Percentiles rank a stretch among this genome's conserved stretches.
These are phyloP conservation scores for Corynespora cassiicola DNA, from an alignment of 2,329 filamentous ascomycete species.

Conservation along the genomic window DNA sequence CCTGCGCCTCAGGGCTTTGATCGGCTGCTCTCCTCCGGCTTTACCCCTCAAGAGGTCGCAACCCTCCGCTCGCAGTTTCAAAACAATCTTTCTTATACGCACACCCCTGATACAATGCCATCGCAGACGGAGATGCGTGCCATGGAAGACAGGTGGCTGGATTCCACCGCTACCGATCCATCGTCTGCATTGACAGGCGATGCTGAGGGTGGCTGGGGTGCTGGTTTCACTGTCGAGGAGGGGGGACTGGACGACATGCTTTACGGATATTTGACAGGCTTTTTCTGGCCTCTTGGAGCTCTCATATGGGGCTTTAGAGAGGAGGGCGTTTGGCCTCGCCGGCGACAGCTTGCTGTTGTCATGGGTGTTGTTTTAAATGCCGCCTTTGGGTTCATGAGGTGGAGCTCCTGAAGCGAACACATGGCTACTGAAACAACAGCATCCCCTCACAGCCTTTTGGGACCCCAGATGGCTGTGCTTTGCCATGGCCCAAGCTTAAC, in stretches of 20 bases:
- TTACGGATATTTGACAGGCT: constrained; percentile 87
- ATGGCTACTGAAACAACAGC: neutral
- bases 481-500: too few species aligned
- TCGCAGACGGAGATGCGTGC: constrained; percentile 74
- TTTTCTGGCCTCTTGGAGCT: constrained; percentile 92
- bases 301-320: constrained; percentile 85
- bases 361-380: constrained; percentile 84
- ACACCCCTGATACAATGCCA: constrained; percentile 89
- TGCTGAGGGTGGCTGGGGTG: constrained; percentile 52
- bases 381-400: constrained; percentile 73
- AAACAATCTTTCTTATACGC: constrained; percentile 79
- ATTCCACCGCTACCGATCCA: constrained; percentile 60
- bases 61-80: constrained; percentile 88
- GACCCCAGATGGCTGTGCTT: too few species aligned
- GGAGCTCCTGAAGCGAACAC: constrained; percentile 49
- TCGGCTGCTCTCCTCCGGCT: constrained; percentile 79
- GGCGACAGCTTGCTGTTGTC: constrained; percentile 85
- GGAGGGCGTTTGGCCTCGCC: constrained; percentile 83
- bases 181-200: constrained; percentile 48
- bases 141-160: constrained; percentile 91
- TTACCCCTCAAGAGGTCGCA: constrained; percentile 82
- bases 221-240: constrained; percentile 60
- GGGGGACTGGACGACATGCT: constrained; percentile 83
- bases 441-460: too few species aligned
- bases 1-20: constrained; percentile 83